Base-by-base conservation (phyloP, 495 filamentous ascomycete species). In the Cairneyella variabilis region DNA sequence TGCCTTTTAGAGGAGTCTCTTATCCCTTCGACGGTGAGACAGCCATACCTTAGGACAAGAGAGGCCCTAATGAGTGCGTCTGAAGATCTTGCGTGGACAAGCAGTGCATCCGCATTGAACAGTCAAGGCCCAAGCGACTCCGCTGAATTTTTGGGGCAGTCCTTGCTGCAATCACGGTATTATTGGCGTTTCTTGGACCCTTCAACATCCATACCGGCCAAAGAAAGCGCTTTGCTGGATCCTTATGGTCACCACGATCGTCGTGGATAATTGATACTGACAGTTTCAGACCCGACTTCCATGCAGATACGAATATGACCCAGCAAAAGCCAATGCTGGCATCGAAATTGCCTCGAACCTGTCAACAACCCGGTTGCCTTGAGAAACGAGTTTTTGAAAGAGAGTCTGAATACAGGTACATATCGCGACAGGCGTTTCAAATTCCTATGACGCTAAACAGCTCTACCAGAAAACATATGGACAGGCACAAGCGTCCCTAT, bases 401-500 rank as follows among this genome's bases (percentile, higher is more conserved):
- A 3, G 17, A 48, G 3, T 32, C 45, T 3, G 26, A 25, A 36
- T 48, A 32, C 28, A 47, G 27, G 44, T 47, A 47, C 17, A 5
- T 18, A 3, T 5, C 5, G 9, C n/a, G 7, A 7, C 4, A 14
- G 11, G 3, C 4, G 8, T 27, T 17, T 32, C 2, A 14, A n/a
- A 25, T 28, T 17, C 7, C 30, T 32, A 28, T 47, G 22, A 20
- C 21, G 21, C 20, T 12, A 3, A 43, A 9, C 38, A 6, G 8
- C 3, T 10, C n/a, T n/a, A n/a, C n/a, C n/a, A 54, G 32, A 25
- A 48, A 37, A 48, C 52, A 55, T 37, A 48, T 48, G 43, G 36
- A 55, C 21, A 48, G 48, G 26, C 52, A 55, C 25, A 36, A 11
- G 10, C 37, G 44, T n/a, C 44, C 43, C n/a, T 48, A 48, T 22